Evolutionary conservation across 225 moss, liverwort and hornwort genomes (phyloP), one percentile per base, ranked within the genome.

Genomic region (Bryum argenteum): DNA sequence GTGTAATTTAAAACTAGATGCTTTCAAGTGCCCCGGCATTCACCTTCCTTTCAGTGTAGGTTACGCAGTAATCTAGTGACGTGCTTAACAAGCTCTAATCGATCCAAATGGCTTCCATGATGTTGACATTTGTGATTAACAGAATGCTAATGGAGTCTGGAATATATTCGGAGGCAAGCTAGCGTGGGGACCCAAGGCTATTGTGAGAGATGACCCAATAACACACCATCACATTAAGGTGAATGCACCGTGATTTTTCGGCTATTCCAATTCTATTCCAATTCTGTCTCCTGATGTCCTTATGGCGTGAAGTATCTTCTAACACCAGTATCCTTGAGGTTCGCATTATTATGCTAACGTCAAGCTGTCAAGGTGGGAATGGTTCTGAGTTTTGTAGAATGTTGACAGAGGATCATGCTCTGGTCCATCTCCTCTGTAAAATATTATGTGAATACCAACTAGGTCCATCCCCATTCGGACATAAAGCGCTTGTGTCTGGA

Each of bases 151-250:
- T 71, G 92, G 92, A 44, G 45, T 92, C 43, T 92, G 89, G 89
- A 92, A 92, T 72, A 68, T 71, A 20, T 89, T 88, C 66, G 89
- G 89, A 62, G 92, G 92, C 20, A 92, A 92, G 67, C 89, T 92
- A 54, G 85, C 84, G 12, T 92, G 92, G 92, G 92, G 92, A 51
- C 92, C 89, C 41, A 86, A 89, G 55, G 92, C 92, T 17, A 92
- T 92, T 57, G 89, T 92, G 21, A 81, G 79, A 63, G 92, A 92
- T 77, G 92, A 92, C 70, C 92, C 92, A 24, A 92, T n/a, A n/a
- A n/a, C n/a, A n/a, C n/a, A n/a, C n/a, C n/a, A n/a, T n/a, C n/a
- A n/a, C n/a, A n/a, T n/a, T n/a, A n/a, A n/a, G 89, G 97, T 92
- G 60, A 54, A 33, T 6, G 5, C 33, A 5, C 33, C 5, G 33